phyloP scores from a whole-genome alignment of 2,329 filamentous ascomycete species.

The Phyllosticta citriasiana region DNA sequence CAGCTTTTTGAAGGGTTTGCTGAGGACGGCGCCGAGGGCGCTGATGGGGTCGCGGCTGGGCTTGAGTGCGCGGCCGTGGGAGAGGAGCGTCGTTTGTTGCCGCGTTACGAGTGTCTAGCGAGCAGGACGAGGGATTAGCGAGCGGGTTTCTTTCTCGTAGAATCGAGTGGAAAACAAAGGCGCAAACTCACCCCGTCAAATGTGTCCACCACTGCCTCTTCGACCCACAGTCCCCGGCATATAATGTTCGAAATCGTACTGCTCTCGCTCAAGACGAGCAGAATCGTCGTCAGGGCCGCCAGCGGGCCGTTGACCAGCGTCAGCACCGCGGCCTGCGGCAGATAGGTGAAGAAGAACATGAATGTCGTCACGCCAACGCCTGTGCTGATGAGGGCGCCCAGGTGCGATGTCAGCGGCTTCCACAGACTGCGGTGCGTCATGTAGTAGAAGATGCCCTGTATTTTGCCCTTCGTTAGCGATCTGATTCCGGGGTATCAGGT shows the following conservation, averaged over 20 bases:
- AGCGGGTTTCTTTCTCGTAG: no score
- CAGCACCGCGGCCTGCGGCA: slow-evolving; percentile 73
- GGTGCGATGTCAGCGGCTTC: slow-evolving; percentile 47
- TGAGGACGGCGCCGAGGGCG: slow-evolving; percentile 47
- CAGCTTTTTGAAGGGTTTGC: slow-evolving; percentile 45
- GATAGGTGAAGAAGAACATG: slow-evolving; percentile 85
- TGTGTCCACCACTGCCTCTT: slow-evolving; percentile 75
- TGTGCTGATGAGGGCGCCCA: slow-evolving; percentile 55
- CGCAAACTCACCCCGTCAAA: slow-evolving; percentile 58
- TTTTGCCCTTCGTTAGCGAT: background rate
- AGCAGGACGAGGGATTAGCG: no score
- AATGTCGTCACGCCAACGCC: slow-evolving; percentile 60
- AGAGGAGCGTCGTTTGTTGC: slow-evolving; percentile 53
- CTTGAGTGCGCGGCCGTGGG: slow-evolving; percentile 64
- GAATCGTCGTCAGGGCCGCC: slow-evolving; percentile 60
- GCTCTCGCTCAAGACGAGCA: slow-evolving; percentile 50
- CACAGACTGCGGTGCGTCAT: slow-evolving; percentile 47
- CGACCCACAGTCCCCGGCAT: slow-evolving; percentile 63
- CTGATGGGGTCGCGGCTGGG: slow-evolving; percentile 41
- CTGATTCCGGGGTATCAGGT: slow-evolving; percentile 12
- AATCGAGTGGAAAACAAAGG: background rate
- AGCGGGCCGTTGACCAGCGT: slow-evolving; percentile 77
- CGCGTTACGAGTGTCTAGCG: slow-evolving; percentile 41
- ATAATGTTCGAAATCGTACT: slow-evolving; percentile 43
- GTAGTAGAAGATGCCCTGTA: slow-evolving; percentile 54